Percentiles rank a stretch among this genome's conserved stretches.
Conservation (phyloP, 805 yeast genomes). For the Sugiyamaella mastotermitis region DNA sequence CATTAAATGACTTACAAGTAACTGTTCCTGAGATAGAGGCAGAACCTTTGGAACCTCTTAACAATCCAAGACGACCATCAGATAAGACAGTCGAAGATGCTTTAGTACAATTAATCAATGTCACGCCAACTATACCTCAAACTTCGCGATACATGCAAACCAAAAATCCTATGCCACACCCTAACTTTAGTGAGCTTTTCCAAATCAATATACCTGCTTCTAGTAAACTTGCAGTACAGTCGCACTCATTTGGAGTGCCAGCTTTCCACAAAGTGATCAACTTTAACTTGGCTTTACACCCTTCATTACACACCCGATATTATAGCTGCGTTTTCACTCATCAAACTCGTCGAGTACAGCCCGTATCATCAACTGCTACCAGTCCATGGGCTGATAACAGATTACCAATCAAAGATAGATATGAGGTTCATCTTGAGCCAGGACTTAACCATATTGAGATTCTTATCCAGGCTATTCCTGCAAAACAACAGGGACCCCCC, state of each 20-base stretch:
- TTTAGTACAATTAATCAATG: slow-evolving; percentile 26
- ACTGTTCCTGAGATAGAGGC: no score
- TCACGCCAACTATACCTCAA: slow-evolving; percentile 33
- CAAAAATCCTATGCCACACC: slow-evolving; percentile 21
- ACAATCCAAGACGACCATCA: no score
- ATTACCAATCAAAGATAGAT: slow-evolving; percentile 22
- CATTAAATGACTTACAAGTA: no score
- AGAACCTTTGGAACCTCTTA: no score
- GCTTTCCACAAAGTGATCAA: slow-evolving; percentile 42
- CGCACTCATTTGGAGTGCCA: slow-evolving; percentile 44
- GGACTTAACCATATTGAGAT: slow-evolving; percentile 31
- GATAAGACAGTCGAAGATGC: slow-evolving; percentile 21
- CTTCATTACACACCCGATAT: slow-evolving; percentile 31
- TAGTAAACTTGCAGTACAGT: slow-evolving; percentile 30
- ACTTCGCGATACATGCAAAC: slow-evolving; percentile 25
- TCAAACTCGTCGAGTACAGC: slow-evolving; percentile 27
- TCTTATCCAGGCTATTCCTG: slow-evolving; percentile 8
- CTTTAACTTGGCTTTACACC: slow-evolving; percentile 40
- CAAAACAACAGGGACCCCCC: slow-evolving; percentile 7
- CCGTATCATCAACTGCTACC: slow-evolving; percentile 17
- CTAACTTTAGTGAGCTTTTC: slow-evolving; percentile 30
- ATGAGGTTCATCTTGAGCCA: slow-evolving; percentile 28
- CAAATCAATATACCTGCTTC: slow-evolving; percentile 35
- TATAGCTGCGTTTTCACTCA: slow-evolving; percentile 27
- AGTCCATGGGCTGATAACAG: slow-evolving; percentile 20